Percentiles rank a stretch among this genome's conserved stretches.
phyloP scores from a whole-genome alignment of 176 grass and related monocot species.

The Guadua angustifolia region DNA sequence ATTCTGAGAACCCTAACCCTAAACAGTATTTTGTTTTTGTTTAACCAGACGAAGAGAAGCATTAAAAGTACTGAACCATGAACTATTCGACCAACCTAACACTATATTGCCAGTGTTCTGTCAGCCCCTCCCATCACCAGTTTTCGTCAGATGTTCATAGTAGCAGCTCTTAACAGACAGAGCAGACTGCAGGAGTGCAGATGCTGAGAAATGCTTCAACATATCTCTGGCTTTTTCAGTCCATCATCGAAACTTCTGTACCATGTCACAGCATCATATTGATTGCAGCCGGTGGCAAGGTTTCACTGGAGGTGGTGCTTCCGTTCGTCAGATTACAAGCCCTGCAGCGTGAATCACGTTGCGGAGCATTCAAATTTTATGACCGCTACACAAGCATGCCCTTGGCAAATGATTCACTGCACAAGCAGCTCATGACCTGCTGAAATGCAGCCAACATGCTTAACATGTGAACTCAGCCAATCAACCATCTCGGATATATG shows the following conservation, averaged over 20 bases:
- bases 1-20: slow-evolving; percentile 24
- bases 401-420: slow-evolving; percentile 36
- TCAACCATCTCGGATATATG: slow-evolving; percentile 63
- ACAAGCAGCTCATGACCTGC: slow-evolving; percentile 47
- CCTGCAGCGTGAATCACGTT: not conserved
- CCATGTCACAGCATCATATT: slow-evolving; percentile 31
- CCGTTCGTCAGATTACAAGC: slow-evolving; percentile 14
- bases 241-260: slow-evolving; percentile 38
- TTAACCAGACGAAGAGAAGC: slow-evolving; percentile 12
- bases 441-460: slow-evolving; percentile 53
- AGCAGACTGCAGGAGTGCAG: slow-evolving; percentile 28
- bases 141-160: slow-evolving; percentile 10
- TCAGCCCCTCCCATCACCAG: slow-evolving; percentile 14
- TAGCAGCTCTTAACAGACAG: slow-evolving; percentile 34
- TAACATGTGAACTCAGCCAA: slow-evolving; percentile 63
- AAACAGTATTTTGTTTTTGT: slow-evolving; percentile 25
- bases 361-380: not conserved
- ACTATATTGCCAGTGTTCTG: slow-evolving; percentile 32
- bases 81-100: slow-evolving; percentile 36
- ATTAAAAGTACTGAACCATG: slow-evolving; percentile 1
- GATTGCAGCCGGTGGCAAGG: not conserved
- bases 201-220: slow-evolving; percentile 18
- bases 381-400: slow-evolving; percentile 4
- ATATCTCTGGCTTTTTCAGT: slow-evolving; percentile 3
- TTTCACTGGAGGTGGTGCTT: slow-evolving; percentile 2